phyloP scores from a whole-genome alignment of 257 asterid genomes.

The Solanum peruvianum region DNA sequence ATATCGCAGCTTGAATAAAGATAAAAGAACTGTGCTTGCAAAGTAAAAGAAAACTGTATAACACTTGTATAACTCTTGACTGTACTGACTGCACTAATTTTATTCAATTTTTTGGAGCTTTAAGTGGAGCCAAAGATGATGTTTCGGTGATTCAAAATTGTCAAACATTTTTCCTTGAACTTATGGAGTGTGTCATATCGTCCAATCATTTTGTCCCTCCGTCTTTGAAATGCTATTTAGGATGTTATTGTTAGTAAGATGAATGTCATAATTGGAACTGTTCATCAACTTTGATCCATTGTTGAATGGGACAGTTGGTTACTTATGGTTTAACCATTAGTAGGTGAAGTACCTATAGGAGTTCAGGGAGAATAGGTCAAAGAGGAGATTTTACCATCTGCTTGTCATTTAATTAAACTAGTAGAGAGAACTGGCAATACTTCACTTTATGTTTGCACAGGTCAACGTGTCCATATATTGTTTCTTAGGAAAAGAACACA shows the following conservation, averaged over 20 bases:
- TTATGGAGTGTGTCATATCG: background rate
- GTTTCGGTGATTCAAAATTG: background rate
- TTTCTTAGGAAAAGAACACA: background rate
- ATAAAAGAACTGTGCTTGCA: background rate
- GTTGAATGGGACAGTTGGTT: background rate
- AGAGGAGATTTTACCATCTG: background rate
- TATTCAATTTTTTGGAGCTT: background rate
- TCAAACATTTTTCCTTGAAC: background rate
- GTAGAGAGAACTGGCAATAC: background rate
- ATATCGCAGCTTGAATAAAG: background rate
- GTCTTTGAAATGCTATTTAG: background rate
- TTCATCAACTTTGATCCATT: background rate
- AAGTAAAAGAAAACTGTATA: background rate
- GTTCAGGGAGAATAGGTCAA: background rate
- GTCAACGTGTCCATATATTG: background rate
- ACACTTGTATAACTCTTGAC: background rate
- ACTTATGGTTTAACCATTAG: background rate
- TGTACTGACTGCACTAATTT: background rate
- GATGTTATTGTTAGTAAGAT: background rate
- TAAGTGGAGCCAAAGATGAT: background rate
- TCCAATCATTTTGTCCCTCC: background rate
- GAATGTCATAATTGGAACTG: background rate
- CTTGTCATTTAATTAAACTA: background rate
- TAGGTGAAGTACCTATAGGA: background rate
- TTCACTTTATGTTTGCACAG: background rate